Base-by-base conservation (phyloP, 192 early-diverging fungal genomes). In the Geosiphon pyriformis region DNA sequence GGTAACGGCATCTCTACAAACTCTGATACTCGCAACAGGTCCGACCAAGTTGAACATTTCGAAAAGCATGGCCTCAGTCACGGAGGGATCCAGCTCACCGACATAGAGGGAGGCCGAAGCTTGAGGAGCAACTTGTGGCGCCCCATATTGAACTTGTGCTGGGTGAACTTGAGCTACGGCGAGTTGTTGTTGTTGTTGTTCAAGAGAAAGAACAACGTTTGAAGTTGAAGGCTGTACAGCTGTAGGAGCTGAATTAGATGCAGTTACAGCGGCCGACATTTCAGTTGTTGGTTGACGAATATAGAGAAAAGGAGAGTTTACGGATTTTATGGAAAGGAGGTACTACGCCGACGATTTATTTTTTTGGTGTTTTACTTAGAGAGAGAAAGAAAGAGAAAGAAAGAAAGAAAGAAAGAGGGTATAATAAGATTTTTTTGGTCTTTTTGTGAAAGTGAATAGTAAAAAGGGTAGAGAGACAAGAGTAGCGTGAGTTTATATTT, bases 1-100 rank as follows among this genome's bases (percentile, higher is more conserved):
- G 69, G 96, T 98, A 61, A 97, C 91, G 52, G 93, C 90, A 78
- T 98, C 96, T 74, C 96, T 84, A 80, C 96, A 98, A 48, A 98
- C 94, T 80, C 96, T 92, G 73, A 98, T 97, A 67, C 88, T 91
- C 56, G 94, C 91, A 72, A 98, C 95, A 31, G 94, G 92, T 46
- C 94, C 94, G 66, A 94, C 75, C 76, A 89, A 85, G 82, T 92
- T 94, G 83, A 98, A 98, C 78, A 96, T 87, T 75, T 98, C 96
- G 66, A 93, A 98, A 55, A 98, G 82, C 82, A 92, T 89, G 48
- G 96, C 94, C 82, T 98, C 96, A 63, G 93, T 96, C 69, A 98
- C 95, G 56, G 90, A 88, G 68, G 89, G 88, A 77, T 97, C 95
- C 50, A 98, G 84, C 80, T 98, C 96, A 67, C 96, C 96, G 59